Evolutionary conservation across 129 eudicot genomes (phyloP).

Genomic region (Flaveria linearis): DNA sequence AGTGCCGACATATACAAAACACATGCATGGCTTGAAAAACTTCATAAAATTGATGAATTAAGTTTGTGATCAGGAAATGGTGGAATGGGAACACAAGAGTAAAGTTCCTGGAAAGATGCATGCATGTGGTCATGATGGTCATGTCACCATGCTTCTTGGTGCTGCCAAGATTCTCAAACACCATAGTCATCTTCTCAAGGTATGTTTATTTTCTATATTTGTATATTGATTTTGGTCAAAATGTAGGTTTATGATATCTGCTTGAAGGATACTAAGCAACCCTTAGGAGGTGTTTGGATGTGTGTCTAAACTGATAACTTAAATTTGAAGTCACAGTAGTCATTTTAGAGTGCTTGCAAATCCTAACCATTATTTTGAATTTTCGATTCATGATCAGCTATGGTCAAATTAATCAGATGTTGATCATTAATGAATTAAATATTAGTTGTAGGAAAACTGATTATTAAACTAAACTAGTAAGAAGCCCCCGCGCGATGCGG

Average conservation of each 20-base stretch:
- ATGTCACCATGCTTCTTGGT: constrained; percentile 81
- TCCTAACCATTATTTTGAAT: too few species aligned
- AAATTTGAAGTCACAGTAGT: not conserved
- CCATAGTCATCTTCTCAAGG: constrained; percentile 45
- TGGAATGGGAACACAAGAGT: constrained; percentile 81
- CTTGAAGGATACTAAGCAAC: not conserved
- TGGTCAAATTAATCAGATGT: not conserved
- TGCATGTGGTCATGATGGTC: constrained; percentile 87
- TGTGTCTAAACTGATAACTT: not conserved
- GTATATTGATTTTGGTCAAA: not conserved
- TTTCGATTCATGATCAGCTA: not conserved
- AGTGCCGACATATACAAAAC: too few species aligned
- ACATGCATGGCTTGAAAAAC: too few species aligned
- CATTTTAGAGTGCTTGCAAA: not conserved
- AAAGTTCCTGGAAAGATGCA: constrained; percentile 82
- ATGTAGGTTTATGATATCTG: not conserved
- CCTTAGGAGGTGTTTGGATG: constrained; percentile 1
- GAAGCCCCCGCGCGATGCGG: too few species aligned
- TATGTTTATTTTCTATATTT: not conserved
- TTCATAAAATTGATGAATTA: not conserved
- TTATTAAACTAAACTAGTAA: constrained; percentile 6
- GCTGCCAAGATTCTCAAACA: constrained; percentile 72
- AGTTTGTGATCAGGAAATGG: constrained; percentile 50
- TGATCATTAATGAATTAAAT: not conserved
- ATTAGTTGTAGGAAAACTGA: constrained; percentile 5